These are phyloP conservation scores for Lactarius psammicola DNA, from an alignment of 768 basidiomycete species.

Conservation along the genomic window DNA sequence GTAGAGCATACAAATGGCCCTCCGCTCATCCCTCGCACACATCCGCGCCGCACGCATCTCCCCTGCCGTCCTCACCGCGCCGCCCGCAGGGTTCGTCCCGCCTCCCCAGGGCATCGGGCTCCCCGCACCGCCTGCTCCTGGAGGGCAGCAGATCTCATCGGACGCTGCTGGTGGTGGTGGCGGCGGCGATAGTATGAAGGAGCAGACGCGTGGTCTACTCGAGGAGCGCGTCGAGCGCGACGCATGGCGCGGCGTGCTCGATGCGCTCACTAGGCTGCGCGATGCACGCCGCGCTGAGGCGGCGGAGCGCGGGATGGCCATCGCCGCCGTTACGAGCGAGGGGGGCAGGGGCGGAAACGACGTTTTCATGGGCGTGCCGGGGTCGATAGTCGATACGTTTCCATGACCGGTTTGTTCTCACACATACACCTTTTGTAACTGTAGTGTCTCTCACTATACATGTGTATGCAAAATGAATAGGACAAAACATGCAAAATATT, in stretches of 20 bases:
- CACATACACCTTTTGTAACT: no score
- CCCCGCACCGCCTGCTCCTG: constrained; percentile 36
- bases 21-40: constrained; percentile 78
- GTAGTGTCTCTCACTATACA: not conserved
- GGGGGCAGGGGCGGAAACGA: not conserved
- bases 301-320: not conserved
- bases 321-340: not conserved
- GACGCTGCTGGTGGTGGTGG: no score
- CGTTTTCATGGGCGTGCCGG: not conserved
- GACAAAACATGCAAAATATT: no score
- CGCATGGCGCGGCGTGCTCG: constrained; percentile 74
- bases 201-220: constrained; percentile 62
- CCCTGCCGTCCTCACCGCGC: constrained; percentile 84
- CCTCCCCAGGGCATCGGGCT: constrained; percentile 77
- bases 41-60: constrained; percentile 80
- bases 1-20: constrained; percentile 71
- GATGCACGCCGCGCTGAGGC: constrained; percentile 7
- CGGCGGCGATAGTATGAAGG: not conserved
- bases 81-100: constrained; percentile 67
- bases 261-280: constrained; percentile 48
- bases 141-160: constrained; percentile 6
- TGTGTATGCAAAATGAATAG: no score
- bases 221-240: constrained; percentile 39
- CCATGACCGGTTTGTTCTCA: not conserved
- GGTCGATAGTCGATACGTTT: not conserved